A percentile compares a stretch with the other conserved stretches of the same genome.
phyloP scores from a whole-genome alignment of 2,329 filamentous ascomycete genomes.

The Hypoxylon rubiginosum region DNA sequence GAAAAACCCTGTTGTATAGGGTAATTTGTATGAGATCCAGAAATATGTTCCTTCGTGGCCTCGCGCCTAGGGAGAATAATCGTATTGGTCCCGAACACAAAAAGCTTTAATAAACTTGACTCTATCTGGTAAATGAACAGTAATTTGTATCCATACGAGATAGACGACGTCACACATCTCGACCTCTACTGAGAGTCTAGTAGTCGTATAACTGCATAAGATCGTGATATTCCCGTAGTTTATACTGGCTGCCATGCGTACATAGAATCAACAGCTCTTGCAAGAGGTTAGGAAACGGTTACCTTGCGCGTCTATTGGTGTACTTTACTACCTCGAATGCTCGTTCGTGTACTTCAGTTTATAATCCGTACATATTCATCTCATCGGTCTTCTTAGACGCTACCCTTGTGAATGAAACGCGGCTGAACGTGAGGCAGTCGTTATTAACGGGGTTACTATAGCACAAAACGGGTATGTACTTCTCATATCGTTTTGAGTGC shows the following conservation, averaged over 20 bases:
- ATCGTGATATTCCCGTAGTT: too few relatives aligned
- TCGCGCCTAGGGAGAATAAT: constrained; percentile 5
- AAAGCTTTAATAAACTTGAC: constrained; percentile 19
- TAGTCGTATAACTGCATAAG: background rate
- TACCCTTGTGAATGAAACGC: background rate
- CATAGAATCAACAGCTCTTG: background rate
- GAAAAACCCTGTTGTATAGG: constrained; percentile 37
- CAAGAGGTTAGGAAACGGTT: background rate
- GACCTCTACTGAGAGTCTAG: background rate
- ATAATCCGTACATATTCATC: background rate
- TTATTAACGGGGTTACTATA: background rate
- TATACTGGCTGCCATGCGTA: too few relatives aligned
- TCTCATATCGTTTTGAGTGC: too few relatives aligned
- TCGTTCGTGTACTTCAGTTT: background rate
- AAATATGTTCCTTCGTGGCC: constrained; percentile 32
- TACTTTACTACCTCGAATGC: background rate
- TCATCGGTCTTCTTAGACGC: background rate
- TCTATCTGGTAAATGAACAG: background rate
- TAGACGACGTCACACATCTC: background rate
- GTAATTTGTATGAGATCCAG: constrained; percentile 36
- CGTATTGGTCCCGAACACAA: constrained; percentile 33
- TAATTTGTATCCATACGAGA: background rate
- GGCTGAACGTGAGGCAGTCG: background rate
- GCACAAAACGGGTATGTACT: too few relatives aligned
- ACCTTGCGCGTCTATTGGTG: background rate